Conservation (phyloP, 2,329 filamentous ascomycete genomes). For the Arthrobotrys entomopaga region DNA sequence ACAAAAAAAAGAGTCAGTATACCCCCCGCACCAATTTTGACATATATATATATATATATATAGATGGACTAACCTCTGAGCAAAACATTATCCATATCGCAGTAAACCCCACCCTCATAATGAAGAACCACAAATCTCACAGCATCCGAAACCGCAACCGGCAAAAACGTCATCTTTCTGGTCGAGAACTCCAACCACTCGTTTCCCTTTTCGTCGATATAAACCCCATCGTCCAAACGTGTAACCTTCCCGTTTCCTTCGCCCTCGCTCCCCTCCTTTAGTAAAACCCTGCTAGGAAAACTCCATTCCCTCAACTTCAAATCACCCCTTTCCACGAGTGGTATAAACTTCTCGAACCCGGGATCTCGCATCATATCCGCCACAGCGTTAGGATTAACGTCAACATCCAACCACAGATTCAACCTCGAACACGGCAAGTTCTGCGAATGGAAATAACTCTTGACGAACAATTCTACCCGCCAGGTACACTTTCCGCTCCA, state of each 20-base stretch:
- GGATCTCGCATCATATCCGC: constrained; percentile 67
- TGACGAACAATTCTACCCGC: constrained; percentile 69
- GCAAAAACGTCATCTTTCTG: constrained; percentile 70
- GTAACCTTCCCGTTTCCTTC: constrained; percentile 65
- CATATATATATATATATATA: not conserved
- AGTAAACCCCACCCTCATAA: constrained; percentile 68
- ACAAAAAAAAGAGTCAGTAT: constrained; percentile 13
- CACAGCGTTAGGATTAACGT: constrained; percentile 66
- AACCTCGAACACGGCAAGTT: constrained; percentile 68
- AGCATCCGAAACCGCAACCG: constrained; percentile 69
- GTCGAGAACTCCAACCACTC: constrained; percentile 68
- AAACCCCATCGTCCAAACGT: constrained; percentile 66
- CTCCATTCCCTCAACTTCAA: constrained; percentile 68
- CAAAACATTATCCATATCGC: constrained; percentile 69
- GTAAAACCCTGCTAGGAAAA: constrained; percentile 67
- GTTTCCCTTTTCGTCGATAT: constrained; percentile 66
- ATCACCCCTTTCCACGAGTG: constrained; percentile 68
- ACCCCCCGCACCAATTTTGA: not conserved
- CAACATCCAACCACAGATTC: constrained; percentile 68
- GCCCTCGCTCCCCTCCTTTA: constrained; percentile 66
- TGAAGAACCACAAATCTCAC: constrained; percentile 69
- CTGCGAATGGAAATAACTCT: constrained; percentile 69
- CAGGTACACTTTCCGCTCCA: constrained; percentile 70
- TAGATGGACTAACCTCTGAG: constrained; percentile 60
- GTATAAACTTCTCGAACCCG: constrained; percentile 67